Percentiles rank a stretch among this genome's conserved stretches.
These are phyloP conservation scores for Citrus hindsii DNA, from an alignment of 345 rosid species.

Conservation along the genomic window DNA sequence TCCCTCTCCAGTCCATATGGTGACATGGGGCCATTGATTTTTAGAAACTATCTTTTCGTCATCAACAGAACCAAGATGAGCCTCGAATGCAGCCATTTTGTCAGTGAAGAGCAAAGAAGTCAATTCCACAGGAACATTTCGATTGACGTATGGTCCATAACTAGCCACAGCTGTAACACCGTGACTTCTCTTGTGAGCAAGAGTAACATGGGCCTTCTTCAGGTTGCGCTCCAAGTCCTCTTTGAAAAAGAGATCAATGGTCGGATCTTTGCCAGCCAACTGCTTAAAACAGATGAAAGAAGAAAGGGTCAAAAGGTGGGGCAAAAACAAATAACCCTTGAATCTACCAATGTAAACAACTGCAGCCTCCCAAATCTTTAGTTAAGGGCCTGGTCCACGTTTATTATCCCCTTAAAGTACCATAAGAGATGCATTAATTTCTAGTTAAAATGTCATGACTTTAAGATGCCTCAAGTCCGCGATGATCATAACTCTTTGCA, in stretches of 20 bases:
- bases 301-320: neutral
- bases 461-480: neutral
- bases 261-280: slow-evolving; percentile 49
- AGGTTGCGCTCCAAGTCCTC: slow-evolving; percentile 45
- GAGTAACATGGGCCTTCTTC: slow-evolving; percentile 68
- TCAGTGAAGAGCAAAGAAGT: slow-evolving; percentile 67
- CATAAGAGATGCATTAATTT: neutral
- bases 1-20: slow-evolving; percentile 81
- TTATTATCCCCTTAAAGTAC: neutral
- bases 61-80: slow-evolving; percentile 61
- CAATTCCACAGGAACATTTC: slow-evolving; percentile 60
- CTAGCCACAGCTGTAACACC: slow-evolving; percentile 81
- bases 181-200: slow-evolving; percentile 91
- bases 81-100: slow-evolving; percentile 78
- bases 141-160: slow-evolving; percentile 47
- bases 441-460: neutral
- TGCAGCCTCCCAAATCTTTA: neutral
- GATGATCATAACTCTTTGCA: neutral
- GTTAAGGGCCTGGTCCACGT: neutral
- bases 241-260: slow-evolving; percentile 47
- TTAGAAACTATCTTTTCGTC: slow-evolving; percentile 54
- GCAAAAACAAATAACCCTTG: neutral
- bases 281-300: slow-evolving; percentile 18
- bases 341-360: neutral
- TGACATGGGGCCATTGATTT: slow-evolving; percentile 90